These are phyloP conservation scores for Xylariaceae sp. DNA, from an alignment of 2,329 filamentous ascomycete genomes.

Conservation along the genomic window DNA sequence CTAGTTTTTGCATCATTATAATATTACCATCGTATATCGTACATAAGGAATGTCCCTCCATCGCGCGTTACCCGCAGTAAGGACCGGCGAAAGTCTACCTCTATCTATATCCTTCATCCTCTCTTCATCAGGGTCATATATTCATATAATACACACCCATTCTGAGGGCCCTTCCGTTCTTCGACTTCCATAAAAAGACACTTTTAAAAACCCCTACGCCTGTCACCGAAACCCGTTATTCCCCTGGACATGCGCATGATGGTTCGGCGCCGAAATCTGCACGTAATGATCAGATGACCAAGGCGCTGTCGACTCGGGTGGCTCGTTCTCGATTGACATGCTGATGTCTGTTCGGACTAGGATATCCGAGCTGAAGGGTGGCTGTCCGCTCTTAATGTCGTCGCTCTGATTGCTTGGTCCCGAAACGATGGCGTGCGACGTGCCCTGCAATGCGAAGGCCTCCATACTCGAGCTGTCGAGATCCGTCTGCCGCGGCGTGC, in stretches of 20 bases:
- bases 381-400: slow-evolving; percentile 14
- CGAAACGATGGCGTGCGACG: slow-evolving; percentile 12
- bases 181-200: too few species aligned
- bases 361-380: slow-evolving; percentile 22
- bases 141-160: background rate
- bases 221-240: slow-evolving; percentile 15
- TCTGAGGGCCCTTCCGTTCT: background rate
- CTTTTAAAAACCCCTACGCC: background rate
- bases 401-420: slow-evolving; percentile 1
- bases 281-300: slow-evolving; percentile 20
- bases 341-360: slow-evolving; percentile 27
- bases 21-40: too few species aligned
- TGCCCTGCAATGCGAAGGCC: slow-evolving; percentile 21
- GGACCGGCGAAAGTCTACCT: background rate
- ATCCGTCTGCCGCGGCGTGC: slow-evolving; percentile 22
- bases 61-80: too few species aligned
- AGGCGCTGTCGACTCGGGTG: slow-evolving; percentile 7
- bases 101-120: background rate
- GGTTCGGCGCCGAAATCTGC: slow-evolving; percentile 21
- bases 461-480: slow-evolving; percentile 25
- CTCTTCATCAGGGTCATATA: background rate
- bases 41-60: too few species aligned
- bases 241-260: slow-evolving; percentile 19
- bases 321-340: slow-evolving; percentile 23
- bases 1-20: too few species aligned